A percentile compares a stretch with the other conserved stretches of the same genome.
phyloP scores from a whole-genome alignment of 345 rosid genomes.

The Mercurialis annua region DNA sequence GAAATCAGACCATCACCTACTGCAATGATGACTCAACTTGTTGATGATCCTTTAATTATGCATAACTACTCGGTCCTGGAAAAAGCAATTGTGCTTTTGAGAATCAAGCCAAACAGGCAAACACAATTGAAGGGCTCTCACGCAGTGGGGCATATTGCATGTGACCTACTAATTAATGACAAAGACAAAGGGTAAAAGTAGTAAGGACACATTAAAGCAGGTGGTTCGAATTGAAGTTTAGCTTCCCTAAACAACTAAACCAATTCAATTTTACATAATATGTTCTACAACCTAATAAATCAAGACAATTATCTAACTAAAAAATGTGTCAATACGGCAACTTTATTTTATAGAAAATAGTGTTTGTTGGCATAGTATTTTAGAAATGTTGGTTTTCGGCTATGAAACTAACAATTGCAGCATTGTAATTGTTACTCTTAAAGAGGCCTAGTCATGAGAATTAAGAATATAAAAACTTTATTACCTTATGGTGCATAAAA shows the following conservation, averaged over 20 bases:
- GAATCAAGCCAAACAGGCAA: background rate
- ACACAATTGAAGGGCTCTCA: background rate
- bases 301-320: background rate
- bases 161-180: constrained; percentile 7
- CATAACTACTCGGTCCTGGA: background rate
- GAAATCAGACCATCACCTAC: background rate
- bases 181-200: background rate
- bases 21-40: background rate
- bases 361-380: background rate
- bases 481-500: background rate
- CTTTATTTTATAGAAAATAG: background rate
- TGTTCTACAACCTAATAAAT: background rate
- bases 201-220: constrained; percentile 8
- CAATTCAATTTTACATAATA: background rate
- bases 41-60: background rate
- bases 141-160: constrained; percentile 6
- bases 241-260: background rate
- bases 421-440: background rate
- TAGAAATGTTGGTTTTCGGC: background rate
- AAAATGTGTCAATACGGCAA: background rate
- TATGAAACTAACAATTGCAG: background rate
- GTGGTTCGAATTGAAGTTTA: background rate
- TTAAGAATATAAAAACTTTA: background rate
- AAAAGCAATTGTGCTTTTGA: background rate
- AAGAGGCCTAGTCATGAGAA: background rate